Conservation (phyloP, 2,329 filamentous ascomycete genomes). For the Xylariales sp. region DNA sequence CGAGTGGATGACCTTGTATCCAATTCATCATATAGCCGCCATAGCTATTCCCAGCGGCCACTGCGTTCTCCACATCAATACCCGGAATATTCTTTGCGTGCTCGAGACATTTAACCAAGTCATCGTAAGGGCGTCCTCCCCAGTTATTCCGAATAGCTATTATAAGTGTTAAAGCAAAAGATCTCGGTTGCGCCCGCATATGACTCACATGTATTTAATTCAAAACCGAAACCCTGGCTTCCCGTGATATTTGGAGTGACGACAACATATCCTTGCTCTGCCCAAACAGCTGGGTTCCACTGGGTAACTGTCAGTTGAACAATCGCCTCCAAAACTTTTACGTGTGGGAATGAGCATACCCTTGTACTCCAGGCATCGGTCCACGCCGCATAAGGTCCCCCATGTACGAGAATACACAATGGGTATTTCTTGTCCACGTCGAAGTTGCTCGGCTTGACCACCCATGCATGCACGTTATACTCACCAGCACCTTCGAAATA, state of each 20-base stretch:
- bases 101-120: constrained; percentile 49
- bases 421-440: constrained; percentile 31
- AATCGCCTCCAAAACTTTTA: neutral
- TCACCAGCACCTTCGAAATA: constrained; percentile 33
- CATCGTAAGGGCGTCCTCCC: constrained; percentile 50
- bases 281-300: constrained; percentile 52
- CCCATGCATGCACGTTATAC: constrained; percentile 30
- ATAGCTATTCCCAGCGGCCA: constrained; percentile 49
- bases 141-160: constrained; percentile 44
- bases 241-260: constrained; percentile 55
- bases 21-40: constrained; percentile 60
- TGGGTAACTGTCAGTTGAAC: constrained; percentile 15
- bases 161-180: neutral
- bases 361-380: constrained; percentile 47
- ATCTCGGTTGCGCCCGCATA: neutral
- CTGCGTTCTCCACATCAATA: constrained; percentile 47
- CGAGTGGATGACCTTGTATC: constrained; percentile 50
- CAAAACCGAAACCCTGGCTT: constrained; percentile 49
- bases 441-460: constrained; percentile 32
- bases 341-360: constrained; percentile 19
- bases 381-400: constrained; percentile 41
- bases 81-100: constrained; percentile 46
- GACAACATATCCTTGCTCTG: constrained; percentile 57
- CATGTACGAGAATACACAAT: constrained; percentile 31
- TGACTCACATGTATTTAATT: constrained; percentile 24